These are phyloP conservation scores for Lenzites betulinus DNA, from an alignment of 768 basidiomycete species.

Conservation along the genomic window DNA sequence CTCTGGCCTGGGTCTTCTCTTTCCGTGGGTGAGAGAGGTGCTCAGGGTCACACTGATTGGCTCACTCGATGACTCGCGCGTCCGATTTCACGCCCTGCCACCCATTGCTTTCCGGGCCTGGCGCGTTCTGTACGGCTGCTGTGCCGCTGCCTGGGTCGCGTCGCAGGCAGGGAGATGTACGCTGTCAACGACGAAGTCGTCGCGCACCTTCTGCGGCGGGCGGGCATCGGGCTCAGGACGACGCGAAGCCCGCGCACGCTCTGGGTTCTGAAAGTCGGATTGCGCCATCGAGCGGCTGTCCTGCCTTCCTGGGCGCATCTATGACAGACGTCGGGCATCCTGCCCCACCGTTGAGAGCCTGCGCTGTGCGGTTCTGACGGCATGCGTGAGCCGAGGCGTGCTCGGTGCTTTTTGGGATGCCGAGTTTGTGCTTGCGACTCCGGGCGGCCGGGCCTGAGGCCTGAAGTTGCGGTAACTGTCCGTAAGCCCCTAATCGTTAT, in stretches of 20 bases:
- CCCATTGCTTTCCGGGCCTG: background rate
- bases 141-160: background rate
- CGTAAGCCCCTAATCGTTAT: background rate
- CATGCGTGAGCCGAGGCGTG: constrained; percentile 9
- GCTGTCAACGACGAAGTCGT: background rate
- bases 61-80: constrained; percentile 2
- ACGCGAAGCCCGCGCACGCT: background rate
- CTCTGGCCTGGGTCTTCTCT: constrained; percentile 2
- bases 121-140: background rate
- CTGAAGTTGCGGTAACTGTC: background rate
- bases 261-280: background rate
- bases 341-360: constrained; percentile 1
- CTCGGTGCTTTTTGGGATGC: constrained; percentile 12
- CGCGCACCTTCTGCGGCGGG: background rate
- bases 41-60: constrained; percentile 21
- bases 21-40: constrained; percentile 9
- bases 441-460: constrained; percentile 7
- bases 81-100: background rate
- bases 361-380: constrained; percentile 12
- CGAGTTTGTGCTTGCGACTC: background rate
- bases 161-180: constrained; percentile 7
- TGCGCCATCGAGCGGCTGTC: constrained; percentile 14
- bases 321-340: constrained; percentile 1
- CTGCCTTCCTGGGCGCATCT: background rate
- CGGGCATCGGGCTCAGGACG: background rate